Evolutionary conservation across 441 rosid species (phyloP), one percentile per base, ranked within the genome.

Genomic region (Cnidoscolus chayamansa): DNA sequence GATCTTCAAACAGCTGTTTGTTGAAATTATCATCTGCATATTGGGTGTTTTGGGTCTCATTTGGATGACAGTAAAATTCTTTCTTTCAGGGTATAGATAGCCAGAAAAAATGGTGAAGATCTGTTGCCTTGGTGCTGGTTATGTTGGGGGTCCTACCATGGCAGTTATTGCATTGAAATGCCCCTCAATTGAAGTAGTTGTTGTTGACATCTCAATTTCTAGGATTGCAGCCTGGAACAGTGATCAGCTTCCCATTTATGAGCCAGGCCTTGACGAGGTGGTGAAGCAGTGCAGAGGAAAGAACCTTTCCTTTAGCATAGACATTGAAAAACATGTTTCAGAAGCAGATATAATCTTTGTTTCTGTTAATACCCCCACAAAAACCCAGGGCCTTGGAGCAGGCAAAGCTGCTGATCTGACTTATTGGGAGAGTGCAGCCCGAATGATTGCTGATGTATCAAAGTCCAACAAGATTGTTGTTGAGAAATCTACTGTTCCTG

Each of bases 361-460:
- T 65, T 92, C 97, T 0, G 97, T 92, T 64, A 92, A 92, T 78
- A 92, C 97, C 25, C 97, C 97, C 0, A 92, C 97, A 30, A 92
- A 92, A 74, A 89, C 96, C 7, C 87, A 78, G 56, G 96, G 97
- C 69, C 96, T 92, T 17, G 97, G 97, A 63, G 97, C 96, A 10
- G 96, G 97, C 40, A 90, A 90, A 76, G 97, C 96, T 65, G 97
- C 97, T 0, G 97, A 92, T 68, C 80, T 92, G 70, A 92, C 97
- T 16, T 92, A 92, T 80, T 92, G 97, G 97, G 97, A 92, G 78
- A 90, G 96, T 25, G 97, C 97, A 0, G 97, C 97, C 15, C 85
- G 97, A 35, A 89, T 92, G 93, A 92, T 92, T 20, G 96, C 97
- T 0, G 96, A 92, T 78, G 97, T 92, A 3, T 92, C 96, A 0